phyloP scores from a whole-genome alignment of 2,329 filamentous ascomycete species.

The Arthroderma sp. region DNA sequence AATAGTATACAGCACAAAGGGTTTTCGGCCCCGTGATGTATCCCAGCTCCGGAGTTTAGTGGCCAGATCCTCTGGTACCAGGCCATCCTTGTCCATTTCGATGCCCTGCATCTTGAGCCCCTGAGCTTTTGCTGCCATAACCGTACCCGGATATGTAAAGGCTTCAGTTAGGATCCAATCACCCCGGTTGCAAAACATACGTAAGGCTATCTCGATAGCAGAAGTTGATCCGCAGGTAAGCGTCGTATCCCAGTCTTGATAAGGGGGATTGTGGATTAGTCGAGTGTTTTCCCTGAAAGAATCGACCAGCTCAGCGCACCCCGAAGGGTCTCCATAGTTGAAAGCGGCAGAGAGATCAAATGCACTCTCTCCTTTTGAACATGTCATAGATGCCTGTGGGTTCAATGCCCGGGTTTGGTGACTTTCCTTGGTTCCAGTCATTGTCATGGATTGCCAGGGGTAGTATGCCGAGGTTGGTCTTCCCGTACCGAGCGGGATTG shows the following conservation, averaged over 20 bases:
- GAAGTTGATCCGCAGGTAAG: constrained; percentile 19
- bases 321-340: constrained; percentile 16
- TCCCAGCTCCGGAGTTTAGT: constrained; percentile 16
- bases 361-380: background rate
- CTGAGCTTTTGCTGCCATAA: constrained; percentile 15
- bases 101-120: constrained; percentile 16
- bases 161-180: constrained; percentile 14
- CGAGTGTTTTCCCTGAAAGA: constrained; percentile 18
- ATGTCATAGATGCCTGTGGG: background rate
- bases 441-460: constrained; percentile 1
- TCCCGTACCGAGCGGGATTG: background rate
- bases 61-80: constrained; percentile 15
- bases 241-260: constrained; percentile 18
- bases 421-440: constrained; percentile 1
- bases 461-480: background rate
- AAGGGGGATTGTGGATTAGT: constrained; percentile 19
- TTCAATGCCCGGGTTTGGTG: background rate
- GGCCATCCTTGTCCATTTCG: constrained; percentile 18
- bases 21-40: constrained; percentile 32
- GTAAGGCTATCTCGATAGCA: constrained; percentile 19
- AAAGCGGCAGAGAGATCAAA: constrained; percentile 5
- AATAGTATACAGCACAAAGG: constrained; percentile 50
- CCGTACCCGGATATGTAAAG: constrained; percentile 17
- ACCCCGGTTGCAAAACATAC: constrained; percentile 17
- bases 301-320: constrained; percentile 14